Base-by-base conservation (phyloP, 192 early-diverging fungal species). In the Coemansia aciculifera region DNA sequence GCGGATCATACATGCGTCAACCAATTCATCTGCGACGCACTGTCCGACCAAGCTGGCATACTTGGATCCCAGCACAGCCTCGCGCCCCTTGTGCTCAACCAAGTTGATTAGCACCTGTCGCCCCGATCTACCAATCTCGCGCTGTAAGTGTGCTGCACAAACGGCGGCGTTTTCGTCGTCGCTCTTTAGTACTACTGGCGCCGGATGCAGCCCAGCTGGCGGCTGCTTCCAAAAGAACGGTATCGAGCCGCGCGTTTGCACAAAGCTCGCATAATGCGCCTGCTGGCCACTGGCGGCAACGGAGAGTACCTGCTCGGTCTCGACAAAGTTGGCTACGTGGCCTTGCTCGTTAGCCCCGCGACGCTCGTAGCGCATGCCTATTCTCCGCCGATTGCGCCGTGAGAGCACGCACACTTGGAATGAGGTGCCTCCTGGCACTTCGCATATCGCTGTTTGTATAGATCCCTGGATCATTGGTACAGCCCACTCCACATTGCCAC, bases 291-390 rank as follows among this genome's bases (percentile, higher is more conserved):
- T 38, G 3, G 61, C 44, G 15, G 86, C 84, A n/a, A 88, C 78
- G 12, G 86, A 71, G 4, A 97, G 74, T 23, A 98, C 80, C 80
- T 97, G 95, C 74, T 99, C 96, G 3, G 95, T 98, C 74, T 99
- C 97, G 0, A 98, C 96, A 87, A 90, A 98, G 84, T 99, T 99
- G 34, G 97, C 91, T 2, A 94, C 92, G 64, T 92, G 76, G 2
- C 96, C 97, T 17, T 88, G 49, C 34, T 89, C 88, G 79, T 99
- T 91, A 27, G 95, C 86, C 34, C 97, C 96, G 52, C 97, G 87
- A 8, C 90, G 84, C 66, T 98, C 90, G 74, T 95, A 99, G 19
- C 97, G 89, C 49, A 93, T 85, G 29, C 94, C 93, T 67, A 78
- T 63, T 32, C 76, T 69, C 36, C 64, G 75, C 31, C 73, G 68